phyloP scores from a whole-genome alignment of 257 asterid genomes.

The Paraleonurus japonicus region DNA sequence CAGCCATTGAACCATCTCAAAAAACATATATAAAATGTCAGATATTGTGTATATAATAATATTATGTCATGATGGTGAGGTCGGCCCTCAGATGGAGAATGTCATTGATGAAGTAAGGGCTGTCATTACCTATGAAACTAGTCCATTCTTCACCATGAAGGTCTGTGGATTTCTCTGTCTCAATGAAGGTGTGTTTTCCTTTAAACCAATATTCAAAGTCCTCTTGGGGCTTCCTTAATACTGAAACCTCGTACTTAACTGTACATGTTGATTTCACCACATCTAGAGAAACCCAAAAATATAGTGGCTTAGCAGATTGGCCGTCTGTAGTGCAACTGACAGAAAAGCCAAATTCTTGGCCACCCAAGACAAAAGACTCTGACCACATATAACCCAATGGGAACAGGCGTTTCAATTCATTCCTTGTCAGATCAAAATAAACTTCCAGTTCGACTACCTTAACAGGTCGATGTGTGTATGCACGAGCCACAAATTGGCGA shows the following conservation, averaged over 20 bases:
- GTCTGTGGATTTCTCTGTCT: too few species aligned
- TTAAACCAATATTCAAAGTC: too few species aligned
- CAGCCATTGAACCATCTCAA: too few species aligned
- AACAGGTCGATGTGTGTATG: background rate
- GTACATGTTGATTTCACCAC: background rate
- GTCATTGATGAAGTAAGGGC: background rate
- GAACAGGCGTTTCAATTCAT: background rate
- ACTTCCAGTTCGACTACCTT: background rate
- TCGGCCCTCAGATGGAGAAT: background rate
- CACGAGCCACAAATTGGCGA: background rate
- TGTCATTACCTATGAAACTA: background rate
- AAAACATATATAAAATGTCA: too few species aligned
- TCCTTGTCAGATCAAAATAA: background rate
- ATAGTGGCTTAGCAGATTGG: too few species aligned
- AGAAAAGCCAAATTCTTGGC: background rate
- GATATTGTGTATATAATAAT: too few species aligned
- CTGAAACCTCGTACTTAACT: background rate
- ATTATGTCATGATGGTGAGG: too few species aligned
- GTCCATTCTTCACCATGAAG: too few species aligned
- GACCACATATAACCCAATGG: background rate
- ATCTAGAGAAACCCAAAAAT: too few species aligned
- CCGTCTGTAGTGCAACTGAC: background rate
- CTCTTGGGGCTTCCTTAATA: background rate
- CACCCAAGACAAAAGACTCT: background rate
- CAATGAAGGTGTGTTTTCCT: too few species aligned